Evolutionary conservation across 495 filamentous ascomycete genomes (phyloP), one percentile per base, ranked within the genome.

Genomic region (Astrothelium macrocarpum): DNA sequence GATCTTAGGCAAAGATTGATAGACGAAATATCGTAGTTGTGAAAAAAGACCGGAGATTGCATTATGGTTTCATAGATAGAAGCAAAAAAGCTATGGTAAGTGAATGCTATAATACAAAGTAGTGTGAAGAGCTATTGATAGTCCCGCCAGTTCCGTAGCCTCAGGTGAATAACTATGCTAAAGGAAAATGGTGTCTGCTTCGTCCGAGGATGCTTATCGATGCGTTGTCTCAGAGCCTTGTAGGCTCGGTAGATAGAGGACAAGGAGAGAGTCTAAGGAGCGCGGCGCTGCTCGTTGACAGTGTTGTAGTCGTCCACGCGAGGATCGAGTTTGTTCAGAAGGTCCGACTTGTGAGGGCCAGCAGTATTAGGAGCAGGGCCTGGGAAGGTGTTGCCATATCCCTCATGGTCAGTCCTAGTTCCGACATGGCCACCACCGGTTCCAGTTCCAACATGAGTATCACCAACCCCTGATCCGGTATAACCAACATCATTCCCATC

Each of bases 321-420:
- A 46, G 81, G 80, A 65, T 84, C 81, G 26, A 75, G 59, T 66
- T 78, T 78, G 62, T 81, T 83, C 32, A 79, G 74, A 16, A 84
- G 25, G 67, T 80, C 77, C 59, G 78, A 82, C 60, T 67, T 68
- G 74, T 84, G 83, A 10, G 82, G 78, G 2, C 80, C 80, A 62
- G 74, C 66, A 23, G 69, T 79, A 16, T 74, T 72, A n/a, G 39
- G 29, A 25, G 59, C 72, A 64, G 69, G 49, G 9, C 49, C 49
- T 11, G 49, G 67, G 20, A 56, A 20, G 20, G 49, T 56, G 25
- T 11, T 56, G 2, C 12, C 23, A 26, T 12, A 2, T 59, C 73
- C 72, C 7, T 66, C 62, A 31, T 28, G 61, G 14, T 14, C 34
- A 34, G 65, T 58, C 25, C 65, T 63, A 28, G 62, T 63, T 2